Evolutionary conservation across 2,329 filamentous ascomycete species (phyloP), one percentile per base, ranked within the genome.

Genomic region (Penicillium sp.): DNA sequence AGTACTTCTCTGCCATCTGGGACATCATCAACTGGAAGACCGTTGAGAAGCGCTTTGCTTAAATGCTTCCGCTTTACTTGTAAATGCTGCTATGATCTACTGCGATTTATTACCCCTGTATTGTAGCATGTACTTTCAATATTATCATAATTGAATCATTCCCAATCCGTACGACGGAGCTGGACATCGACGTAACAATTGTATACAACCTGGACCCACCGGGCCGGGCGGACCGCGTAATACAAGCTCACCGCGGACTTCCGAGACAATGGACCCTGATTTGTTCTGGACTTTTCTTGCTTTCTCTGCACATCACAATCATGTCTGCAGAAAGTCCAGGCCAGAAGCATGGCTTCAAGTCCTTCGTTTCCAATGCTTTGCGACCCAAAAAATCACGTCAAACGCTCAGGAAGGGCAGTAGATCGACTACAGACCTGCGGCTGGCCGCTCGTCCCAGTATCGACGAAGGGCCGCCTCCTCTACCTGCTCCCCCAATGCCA

Each of bases 11-110:
- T 67, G 90, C 90, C 55, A 88, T 96, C 73, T 96, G 92, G 92
- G 90, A 96, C 65, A 92, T 96, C 46, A 81, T 96, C 75, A 96
- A 96, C 86, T 97, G 92, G 92, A 91, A 92, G 84, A 85, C 88
- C 31, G 92, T 91, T 42, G 87, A 89, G 74, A 85, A 87, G 81
- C 85, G 90, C 61, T 91, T 90, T 70, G 75, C 79, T 66, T 82
- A 80, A 72, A 61, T 22, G 38, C 31, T 27, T 24, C 29, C 52
- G 43, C 43, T 57, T 44, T 41, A 45, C 36, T 16, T 52, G 47
- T 49, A 54, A 47, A 47, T 44, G 36, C 43, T 54, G 43, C 46
- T 50, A 54, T 50, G n/a, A 55, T 51, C 31, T 34, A 18, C 34
- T 45, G 32, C 39, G 22, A 32, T 34, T 50, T 27, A 54, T 42